Base-by-base conservation (phyloP, 148 eudicot species). In the Suaeda aralocaspica region DNA sequence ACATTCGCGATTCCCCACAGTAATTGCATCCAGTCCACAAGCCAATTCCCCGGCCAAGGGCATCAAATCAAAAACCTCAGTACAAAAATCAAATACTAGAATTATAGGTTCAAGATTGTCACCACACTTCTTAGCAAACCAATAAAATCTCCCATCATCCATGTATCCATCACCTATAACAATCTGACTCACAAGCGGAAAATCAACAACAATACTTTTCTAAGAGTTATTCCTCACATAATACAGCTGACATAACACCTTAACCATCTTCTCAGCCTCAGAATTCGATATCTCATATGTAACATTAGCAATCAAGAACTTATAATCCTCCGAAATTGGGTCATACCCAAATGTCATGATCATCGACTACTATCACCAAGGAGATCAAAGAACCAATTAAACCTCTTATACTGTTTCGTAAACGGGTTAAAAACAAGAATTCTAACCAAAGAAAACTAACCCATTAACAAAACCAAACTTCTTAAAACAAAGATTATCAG, bases 311-410 rank as follows among this genome's bases (percentile, higher is more conserved):
- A 42, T 41, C 39, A 67, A 30, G 49, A 46, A 49, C 58, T 50
- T 67, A 41, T 49, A 67, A 67, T 50, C 70, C 13, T 50, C 3
- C 19, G 44, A 30, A 29, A 46, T n/a, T 3, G 70, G 70, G 6
- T 67, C 70, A 28, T 30, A 67, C 70, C 57, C 70, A 50, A 67
- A 67, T 29, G 44, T 59, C n/a, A n/a, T n/a, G n/a, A n/a, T n/a
- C n/a, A n/a, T n/a, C n/a, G n/a, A n/a, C n/a, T n/a, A n/a, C n/a
- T 15, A n/a, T 58, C 5, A 58, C 28, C 39, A 58, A 16, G 41
- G n/a, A 24, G 55, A 51, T 22, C 55, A n/a, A n/a, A n/a, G n/a
- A n/a, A n/a, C n/a, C n/a, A n/a, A 51, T 51, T 18, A n/a, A 51
- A 51, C 24, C 22, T 51, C 55, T 51, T 51, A n/a, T 18, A 51